A percentile compares a stretch with the other conserved stretches of the same genome.
Evolutionary conservation across 2,329 filamentous ascomycete species (phyloP).

Genomic region (Alternaria sp.): DNA sequence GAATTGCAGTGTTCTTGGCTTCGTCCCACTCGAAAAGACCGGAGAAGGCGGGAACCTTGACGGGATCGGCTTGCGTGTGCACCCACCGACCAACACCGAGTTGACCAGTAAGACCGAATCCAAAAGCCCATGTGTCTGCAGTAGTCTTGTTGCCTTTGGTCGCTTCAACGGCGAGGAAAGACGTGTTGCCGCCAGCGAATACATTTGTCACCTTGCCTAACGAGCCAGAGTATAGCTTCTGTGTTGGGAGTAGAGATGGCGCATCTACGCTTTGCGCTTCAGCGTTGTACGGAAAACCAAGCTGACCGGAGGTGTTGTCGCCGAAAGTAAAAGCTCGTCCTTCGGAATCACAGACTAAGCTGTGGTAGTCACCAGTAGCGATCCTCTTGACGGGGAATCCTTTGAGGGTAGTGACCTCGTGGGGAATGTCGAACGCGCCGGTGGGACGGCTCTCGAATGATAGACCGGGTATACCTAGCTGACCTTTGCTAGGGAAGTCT

Average conservation of each 20-base stretch:
- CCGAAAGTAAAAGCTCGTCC: constrained; percentile 87
- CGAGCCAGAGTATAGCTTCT: constrained; percentile 73
- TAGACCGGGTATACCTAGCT: constrained; percentile 84
- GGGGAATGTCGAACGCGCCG: constrained; percentile 80
- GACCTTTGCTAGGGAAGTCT: constrained; percentile 80
- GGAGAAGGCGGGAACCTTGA: constrained; percentile 82
- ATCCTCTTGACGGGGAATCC: constrained; percentile 76
- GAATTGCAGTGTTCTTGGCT: constrained; percentile 66
- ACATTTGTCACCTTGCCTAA: constrained; percentile 74
- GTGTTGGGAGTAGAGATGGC: constrained; percentile 73
- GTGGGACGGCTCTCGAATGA: constrained; percentile 78
- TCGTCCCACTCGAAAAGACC: constrained; percentile 90
- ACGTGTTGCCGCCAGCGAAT: constrained; percentile 84
- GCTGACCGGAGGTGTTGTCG: constrained; percentile 88
- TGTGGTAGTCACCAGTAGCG: constrained; percentile 87
- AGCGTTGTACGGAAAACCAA: constrained; percentile 76
- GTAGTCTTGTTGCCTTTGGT: constrained; percentile 66
- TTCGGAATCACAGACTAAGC: constrained; percentile 74
- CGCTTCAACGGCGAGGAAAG: constrained; percentile 85
- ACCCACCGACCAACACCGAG: constrained; percentile 90
- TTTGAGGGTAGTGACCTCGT: constrained; percentile 75
- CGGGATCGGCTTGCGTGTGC: constrained; percentile 78
- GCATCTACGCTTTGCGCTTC: constrained; percentile 69
- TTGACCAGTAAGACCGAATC: constrained; percentile 81
- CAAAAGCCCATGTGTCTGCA: constrained; percentile 85